Base-by-base conservation (phyloP, 108 stramenopile genomes). In the Craspedostauros australis region DNA sequence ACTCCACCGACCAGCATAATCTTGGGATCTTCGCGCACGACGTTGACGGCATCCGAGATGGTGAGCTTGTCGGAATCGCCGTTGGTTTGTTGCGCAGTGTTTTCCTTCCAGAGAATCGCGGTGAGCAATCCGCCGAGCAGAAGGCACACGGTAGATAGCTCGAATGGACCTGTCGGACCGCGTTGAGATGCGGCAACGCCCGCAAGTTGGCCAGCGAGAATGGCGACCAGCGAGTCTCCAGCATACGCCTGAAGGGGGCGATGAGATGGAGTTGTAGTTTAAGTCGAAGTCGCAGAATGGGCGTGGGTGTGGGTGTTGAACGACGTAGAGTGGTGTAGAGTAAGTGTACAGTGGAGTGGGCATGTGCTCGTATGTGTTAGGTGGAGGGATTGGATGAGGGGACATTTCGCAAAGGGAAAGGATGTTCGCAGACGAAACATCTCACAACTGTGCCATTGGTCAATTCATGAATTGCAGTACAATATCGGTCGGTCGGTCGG, bases 151-250 rank as follows among this genome's bases (percentile, higher is more conserved):
- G 85, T 79, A 9, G 96, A 95, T 46, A 94, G 56, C 68, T 99
- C 95, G 57, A 99, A 99, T 8, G 98, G 98, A 5, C 96, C 98
- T 2, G 89, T 96, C 16, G 93, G 91, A 15, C 98, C 98, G 2
- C 86, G 73, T 18, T 43, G 23, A 16, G 60, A 54, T n/a, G 92
- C 94, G 11, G 90, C 89, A n/a, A 63, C 31, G 20, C 76, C 71
- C 0, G 96, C 94, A 30, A 99, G 59, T 60, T 95, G 84, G 20
- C 96, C 98, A 1, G 95, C 95, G 32, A 87, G 18, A 47, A 99
- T 95, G 23, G 98, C 98, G 14, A 95, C 93, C 60, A 97, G 74
- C 2, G 95, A 88, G 57, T 96, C 95, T 20, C 96, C 94, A 1
- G 90, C 86, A 51, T 96, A 95, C 0, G 92, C 88, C 72, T 81